Evolutionary conservation across 2,329 filamentous ascomycete genomes (phyloP), one percentile per base, ranked within the genome.

Genomic region (Pseudogymnoascus sp.): DNA sequence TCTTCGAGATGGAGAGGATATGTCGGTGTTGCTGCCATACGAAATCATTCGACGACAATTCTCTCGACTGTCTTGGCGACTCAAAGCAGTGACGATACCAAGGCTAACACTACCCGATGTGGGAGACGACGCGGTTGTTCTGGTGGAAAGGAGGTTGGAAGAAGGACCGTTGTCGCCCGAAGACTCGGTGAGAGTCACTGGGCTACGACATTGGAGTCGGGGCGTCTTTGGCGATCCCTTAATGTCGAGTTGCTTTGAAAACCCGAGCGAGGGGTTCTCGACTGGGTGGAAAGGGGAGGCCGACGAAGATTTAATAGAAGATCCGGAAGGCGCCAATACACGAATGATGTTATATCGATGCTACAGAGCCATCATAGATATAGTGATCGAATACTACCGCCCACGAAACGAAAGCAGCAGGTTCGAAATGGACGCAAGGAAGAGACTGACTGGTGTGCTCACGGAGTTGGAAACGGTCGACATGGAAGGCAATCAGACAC

Each of bases 181-280:
- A 65, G 60, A 63, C 7, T 19, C 60, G n/a, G 72, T 80, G 13
- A 70, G 70, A 21, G 71, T 85, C 13, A 81, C 77, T 0, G 83
- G 83, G 0, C 71, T 87, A n/a, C 77, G 77, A 34, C 82, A 84
- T 73, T 87, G 84, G 84, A 81, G 81, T 65, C 81, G 80, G 65
- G 81, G 81, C 48, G 68, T 86, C 10, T 87, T 87, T 67, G 85
- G 84, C 10, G 85, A 87, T 66, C 83, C 84, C 0, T 71, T 87
- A 2, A 75, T 88, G 61, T 78, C 81, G 2, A 76, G 75, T 2
- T 77, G 77, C 6, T 83, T 86, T 67, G 76, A 79, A 13, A 71
- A 75, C 16, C 76, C 79, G 0, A 79, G 75, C 4, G 68, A 75
- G 11, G 76, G 78, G 0, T 80, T 85, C 36, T 72, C 83, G 25